phyloP scores from a whole-genome alignment of 306 rosid genomes.

The Glycine latifolia region DNA sequence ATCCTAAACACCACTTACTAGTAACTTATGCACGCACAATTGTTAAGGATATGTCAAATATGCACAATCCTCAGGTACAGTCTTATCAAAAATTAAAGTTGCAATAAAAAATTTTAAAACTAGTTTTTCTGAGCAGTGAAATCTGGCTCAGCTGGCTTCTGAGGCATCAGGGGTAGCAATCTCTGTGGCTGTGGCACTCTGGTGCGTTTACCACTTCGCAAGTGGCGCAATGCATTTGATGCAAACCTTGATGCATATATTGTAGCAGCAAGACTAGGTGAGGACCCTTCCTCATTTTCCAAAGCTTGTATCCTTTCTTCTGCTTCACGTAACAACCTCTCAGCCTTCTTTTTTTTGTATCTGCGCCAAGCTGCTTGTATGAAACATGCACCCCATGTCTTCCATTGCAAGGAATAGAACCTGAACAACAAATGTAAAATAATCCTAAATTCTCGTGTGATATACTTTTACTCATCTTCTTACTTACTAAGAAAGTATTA shows the following conservation, averaged over 20 bases:
- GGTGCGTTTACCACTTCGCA: conserved; percentile 34
- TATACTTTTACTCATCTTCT: too few relatives aligned
- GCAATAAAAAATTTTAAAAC: neutral
- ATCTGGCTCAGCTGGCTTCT: too few relatives aligned
- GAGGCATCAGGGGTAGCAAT: too few relatives aligned
- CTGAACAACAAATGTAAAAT: conserved; percentile 23
- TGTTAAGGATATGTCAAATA: neutral
- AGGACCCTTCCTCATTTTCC: conserved; percentile 43
- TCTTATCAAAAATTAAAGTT: neutral
- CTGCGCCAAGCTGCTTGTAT: conserved; percentile 87
- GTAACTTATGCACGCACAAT: neutral
- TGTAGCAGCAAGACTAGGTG: conserved; percentile 49
- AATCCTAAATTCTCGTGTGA: neutral
- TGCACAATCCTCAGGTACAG: conserved; percentile 10
- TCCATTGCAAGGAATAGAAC: conserved; percentile 74
- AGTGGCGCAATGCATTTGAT: conserved; percentile 40
- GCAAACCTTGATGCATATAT: conserved; percentile 51
- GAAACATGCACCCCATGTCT: conserved; percentile 73
- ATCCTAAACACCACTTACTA: neutral
- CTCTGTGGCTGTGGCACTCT: conserved; percentile 13
- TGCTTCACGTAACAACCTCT: conserved; percentile 56
- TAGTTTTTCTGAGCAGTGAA: too few relatives aligned
- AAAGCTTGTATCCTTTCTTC: conserved; percentile 40
- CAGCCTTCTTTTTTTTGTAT: conserved; percentile 54
- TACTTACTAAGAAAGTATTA: too few relatives aligned